Conservation (phyloP, 2,329 filamentous ascomycete species). For the Xylariaceae sp. region DNA sequence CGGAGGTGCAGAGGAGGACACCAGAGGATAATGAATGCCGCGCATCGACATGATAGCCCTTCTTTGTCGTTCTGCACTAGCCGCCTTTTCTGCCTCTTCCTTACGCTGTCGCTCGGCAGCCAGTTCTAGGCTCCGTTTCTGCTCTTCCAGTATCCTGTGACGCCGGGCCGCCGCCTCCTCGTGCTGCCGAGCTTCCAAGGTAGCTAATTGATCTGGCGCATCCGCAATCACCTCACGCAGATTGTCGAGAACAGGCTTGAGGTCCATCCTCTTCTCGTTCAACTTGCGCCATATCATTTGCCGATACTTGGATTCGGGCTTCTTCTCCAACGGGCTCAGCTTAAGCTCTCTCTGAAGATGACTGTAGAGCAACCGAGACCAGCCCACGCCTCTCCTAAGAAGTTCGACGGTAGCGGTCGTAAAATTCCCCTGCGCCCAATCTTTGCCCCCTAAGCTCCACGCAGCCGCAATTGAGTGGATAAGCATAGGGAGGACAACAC, state of each 20-base stretch:
- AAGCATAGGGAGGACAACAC: constrained; percentile 26
- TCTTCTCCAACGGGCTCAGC: constrained; percentile 4
- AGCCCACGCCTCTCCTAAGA: constrained; percentile 22
- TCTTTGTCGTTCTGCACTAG: constrained; percentile 20
- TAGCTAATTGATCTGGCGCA: constrained; percentile 19
- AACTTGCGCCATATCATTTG: constrained; percentile 1
- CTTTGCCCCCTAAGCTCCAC: constrained; percentile 27
- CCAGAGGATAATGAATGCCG: constrained; percentile 10
- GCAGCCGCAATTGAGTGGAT: constrained; percentile 23
- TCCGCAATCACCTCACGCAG: constrained; percentile 14
- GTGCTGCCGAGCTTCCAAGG: constrained; percentile 11
- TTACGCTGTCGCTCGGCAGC: constrained; percentile 14
- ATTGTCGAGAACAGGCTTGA: constrained; percentile 17
- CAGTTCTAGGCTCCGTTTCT: constrained; percentile 18
- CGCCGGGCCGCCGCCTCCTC: constrained; percentile 7
- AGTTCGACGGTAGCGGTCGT: constrained; percentile 23
- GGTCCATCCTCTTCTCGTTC: constrained; percentile 16
- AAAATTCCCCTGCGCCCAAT: constrained; percentile 19
- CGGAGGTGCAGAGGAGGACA: constrained; percentile 7
- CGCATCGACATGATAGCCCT: constrained; percentile 23
- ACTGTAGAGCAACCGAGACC: constrained; percentile 24
- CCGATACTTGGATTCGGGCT: background rate
- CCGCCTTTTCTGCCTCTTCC: constrained; percentile 12
- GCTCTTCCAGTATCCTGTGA: background rate
- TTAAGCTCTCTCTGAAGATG: constrained; percentile 16